Evolutionary conservation across 1,284 basidiomycete species (phyloP).

Genomic region (Naganishia cerealis): DNA sequence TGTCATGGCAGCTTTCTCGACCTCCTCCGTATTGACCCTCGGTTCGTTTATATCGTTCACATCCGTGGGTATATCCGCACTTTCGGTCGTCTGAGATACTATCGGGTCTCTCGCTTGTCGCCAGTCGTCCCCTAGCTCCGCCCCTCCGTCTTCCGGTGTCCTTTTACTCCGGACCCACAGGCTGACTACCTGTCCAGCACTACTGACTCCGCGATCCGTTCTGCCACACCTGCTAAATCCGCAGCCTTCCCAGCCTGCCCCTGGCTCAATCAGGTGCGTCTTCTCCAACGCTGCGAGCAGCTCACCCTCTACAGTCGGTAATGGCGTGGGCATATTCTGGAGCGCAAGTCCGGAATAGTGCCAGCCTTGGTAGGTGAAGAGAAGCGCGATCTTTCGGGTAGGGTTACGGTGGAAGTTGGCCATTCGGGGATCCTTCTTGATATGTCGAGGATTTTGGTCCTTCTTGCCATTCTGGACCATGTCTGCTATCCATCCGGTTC

Average conservation of each 20-base stretch:
- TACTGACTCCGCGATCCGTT: conserved; percentile 92
- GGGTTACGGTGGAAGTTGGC: conserved; percentile 69
- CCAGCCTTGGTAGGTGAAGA: conserved; percentile 89
- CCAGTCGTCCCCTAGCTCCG: conserved; percentile 38
- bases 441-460: conserved; percentile 3
- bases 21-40: neutral
- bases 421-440: conserved; percentile 42
- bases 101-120: neutral
- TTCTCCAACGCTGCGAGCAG: conserved; percentile 78
- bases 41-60: neutral
- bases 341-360: conserved; percentile 87
- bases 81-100: neutral
- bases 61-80: neutral
- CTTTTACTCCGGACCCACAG: conserved; percentile 75
- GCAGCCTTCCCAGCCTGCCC: conserved; percentile 75
- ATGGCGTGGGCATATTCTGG: conserved; percentile 64
- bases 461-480: neutral
- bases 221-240: conserved; percentile 88
- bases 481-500: neutral
- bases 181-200: conserved; percentile 89
- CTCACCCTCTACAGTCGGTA: conserved; percentile 88
- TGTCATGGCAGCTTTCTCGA: neutral
- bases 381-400: conserved; percentile 83
- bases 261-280: conserved; percentile 70
- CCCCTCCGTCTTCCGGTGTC: conserved; percentile 41